These are phyloP conservation scores for Acorus calamus DNA, from an alignment of 106 monocot species.

Conservation along the genomic window DNA sequence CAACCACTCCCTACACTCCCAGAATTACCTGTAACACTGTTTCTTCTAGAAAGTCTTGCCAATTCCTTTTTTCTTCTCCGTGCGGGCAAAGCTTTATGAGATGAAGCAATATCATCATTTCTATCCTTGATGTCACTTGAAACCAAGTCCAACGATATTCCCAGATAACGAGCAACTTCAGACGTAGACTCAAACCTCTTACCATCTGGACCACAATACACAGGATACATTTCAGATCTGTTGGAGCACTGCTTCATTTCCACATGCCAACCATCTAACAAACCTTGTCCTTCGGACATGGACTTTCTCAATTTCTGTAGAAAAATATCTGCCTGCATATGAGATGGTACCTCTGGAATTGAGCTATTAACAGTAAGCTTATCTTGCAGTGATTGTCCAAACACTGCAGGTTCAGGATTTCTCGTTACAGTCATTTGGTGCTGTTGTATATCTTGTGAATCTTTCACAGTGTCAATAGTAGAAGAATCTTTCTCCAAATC, in stretches of 20 bases:
- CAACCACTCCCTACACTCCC: slow-evolving; percentile 13
- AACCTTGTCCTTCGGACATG: slow-evolving; percentile 39
- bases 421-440: slow-evolving; percentile 6
- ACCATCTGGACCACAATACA: slow-evolving; percentile 66
- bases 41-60: slow-evolving; percentile 28
- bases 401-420: slow-evolving; percentile 14
- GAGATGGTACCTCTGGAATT: slow-evolving; percentile 5
- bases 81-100: slow-evolving; percentile 26
- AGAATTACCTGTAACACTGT: slow-evolving; percentile 26
- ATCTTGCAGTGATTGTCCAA: slow-evolving; percentile 15
- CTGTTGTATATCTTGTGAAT: slow-evolving; percentile 8
- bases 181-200: slow-evolving; percentile 63
- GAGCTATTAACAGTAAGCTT: slow-evolving; percentile 6
- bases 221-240: slow-evolving; percentile 18
- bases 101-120: slow-evolving; percentile 25
- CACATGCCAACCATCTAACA: slow-evolving; percentile 52
- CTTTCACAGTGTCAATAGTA: slow-evolving; percentile 5
- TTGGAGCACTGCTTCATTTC: slow-evolving; percentile 31
- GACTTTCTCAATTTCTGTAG: slow-evolving; percentile 38
- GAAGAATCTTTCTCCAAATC: slow-evolving; percentile 8
- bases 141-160: slow-evolving; percentile 20
- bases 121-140: slow-evolving; percentile 36
- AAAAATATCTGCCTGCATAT: slow-evolving; percentile 22
- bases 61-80: slow-evolving; percentile 52
- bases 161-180: slow-evolving; percentile 68